Conservation (phyloP, 192 early-diverging fungal species). For the Coemansia aciculifera region DNA sequence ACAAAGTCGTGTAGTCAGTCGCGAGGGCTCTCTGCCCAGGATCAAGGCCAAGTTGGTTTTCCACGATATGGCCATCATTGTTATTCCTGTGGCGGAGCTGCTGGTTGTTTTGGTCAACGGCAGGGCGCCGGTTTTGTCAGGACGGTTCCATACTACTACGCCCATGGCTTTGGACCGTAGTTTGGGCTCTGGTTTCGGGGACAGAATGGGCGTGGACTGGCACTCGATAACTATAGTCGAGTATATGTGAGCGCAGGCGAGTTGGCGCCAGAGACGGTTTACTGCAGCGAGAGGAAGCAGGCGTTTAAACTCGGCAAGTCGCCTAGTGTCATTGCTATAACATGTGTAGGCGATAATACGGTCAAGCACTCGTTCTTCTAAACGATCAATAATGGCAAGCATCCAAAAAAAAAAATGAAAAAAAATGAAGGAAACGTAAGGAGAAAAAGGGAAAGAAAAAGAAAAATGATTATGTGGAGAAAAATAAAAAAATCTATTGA, state of each 20-base stretch:
- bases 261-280: conserved; percentile 21
- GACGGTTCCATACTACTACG: neutral
- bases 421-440: neutral
- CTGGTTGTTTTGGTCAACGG: neutral
- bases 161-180: neutral
- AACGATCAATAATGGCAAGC: neutral
- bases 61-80: neutral
- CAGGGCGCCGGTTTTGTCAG: neutral
- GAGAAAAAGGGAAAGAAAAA: neutral
- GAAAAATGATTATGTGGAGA: neutral
- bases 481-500: conserved; percentile 2
- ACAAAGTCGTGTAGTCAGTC: conserved; percentile 3
- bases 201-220: neutral
- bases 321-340: neutral
- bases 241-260: conserved; percentile 1
- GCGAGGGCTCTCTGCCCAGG: neutral
- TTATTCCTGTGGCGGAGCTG: neutral
- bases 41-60: conserved; percentile 13
- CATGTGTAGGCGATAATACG: conserved; percentile 20
- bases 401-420: neutral
- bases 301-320: conserved; percentile 11
- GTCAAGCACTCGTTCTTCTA: conserved; percentile 18
- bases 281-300: conserved; percentile 19
- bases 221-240: conserved; percentile 28
- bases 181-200: neutral